A percentile compares a stretch with the other conserved stretches of the same genome.
phyloP scores from a whole-genome alignment of 805 yeast genomes.

The Candida montana region DNA sequence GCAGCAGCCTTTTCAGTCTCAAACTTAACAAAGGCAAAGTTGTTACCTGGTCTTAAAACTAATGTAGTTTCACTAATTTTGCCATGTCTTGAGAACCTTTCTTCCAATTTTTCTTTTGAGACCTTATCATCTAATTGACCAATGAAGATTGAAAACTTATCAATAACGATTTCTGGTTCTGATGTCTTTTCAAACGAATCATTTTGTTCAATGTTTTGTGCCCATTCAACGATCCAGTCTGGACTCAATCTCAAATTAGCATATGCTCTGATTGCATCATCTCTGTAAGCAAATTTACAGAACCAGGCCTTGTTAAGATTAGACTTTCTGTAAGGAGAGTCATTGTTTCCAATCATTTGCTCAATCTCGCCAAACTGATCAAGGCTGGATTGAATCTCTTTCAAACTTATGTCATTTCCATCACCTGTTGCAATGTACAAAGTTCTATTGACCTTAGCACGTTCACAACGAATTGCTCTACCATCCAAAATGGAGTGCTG shows the following conservation, averaged over 20 bases:
- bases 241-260: slow-evolving; percentile 56
- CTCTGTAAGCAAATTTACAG: slow-evolving; percentile 71
- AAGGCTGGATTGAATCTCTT: slow-evolving; percentile 35
- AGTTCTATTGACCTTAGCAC: slow-evolving; percentile 88
- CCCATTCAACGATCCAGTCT: slow-evolving; percentile 73
- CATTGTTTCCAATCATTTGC: slow-evolving; percentile 43
- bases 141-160: slow-evolving; percentile 68
- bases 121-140: slow-evolving; percentile 61
- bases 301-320: slow-evolving; percentile 52
- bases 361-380: slow-evolving; percentile 72
- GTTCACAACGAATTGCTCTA: slow-evolving; percentile 78
- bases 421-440: slow-evolving; percentile 46
- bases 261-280: slow-evolving; percentile 83
- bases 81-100: slow-evolving; percentile 67
- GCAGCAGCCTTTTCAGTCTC: slow-evolving; percentile 70
- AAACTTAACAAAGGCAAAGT: slow-evolving; percentile 71
- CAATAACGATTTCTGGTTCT: slow-evolving; percentile 45
- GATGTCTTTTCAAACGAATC: slow-evolving; percentile 21
- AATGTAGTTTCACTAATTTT: slow-evolving; percentile 50
- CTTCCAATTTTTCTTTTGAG: slow-evolving; percentile 47
- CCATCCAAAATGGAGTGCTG: slow-evolving; percentile 69
- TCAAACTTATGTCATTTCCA: slow-evolving; percentile 25
- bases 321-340: slow-evolving; percentile 26
- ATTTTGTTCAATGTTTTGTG: slow-evolving; percentile 65
- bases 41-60: slow-evolving; percentile 43